Base-by-base conservation (phyloP, 1,139 yeast genomes). In the Scheffersomyces stambukii region DNA sequence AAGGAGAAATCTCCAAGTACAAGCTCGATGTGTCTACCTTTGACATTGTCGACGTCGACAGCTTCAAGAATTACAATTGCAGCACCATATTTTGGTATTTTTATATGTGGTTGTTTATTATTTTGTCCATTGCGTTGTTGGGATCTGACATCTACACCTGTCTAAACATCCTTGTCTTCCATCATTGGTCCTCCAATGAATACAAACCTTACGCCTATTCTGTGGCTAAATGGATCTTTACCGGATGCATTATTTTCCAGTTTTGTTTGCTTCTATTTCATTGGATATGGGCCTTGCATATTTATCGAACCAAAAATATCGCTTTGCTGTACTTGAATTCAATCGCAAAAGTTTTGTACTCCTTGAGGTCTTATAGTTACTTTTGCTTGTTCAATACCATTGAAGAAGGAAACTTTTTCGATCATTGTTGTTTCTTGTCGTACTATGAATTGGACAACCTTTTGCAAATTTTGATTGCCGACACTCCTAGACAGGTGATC, bases 401-500 rank as follows among this genome's bases (percentile, higher is more conserved):
- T 30, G 77, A 85, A 28, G 72, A 70, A 26, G 83, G 85, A 19
- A 74, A 71, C 19, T 69, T 70, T 28, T 74, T 74, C 42, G 94
- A 84, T 46, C 77, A 79, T 67, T 55, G 80, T 28, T 75, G 86
- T 13, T 75, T 85, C 41, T 74, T 75, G 43, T 70, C 80, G 4
- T 84, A 77, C 52, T 75, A 75, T 45, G 81, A 84, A 34, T 56
- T 84, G 32, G 77, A 78, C 40, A 70, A 73, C 27, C 84, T 91
- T 49, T 50, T 78, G 10, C 75, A 75, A 35, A 64, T 83, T 19
- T 43, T 82, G 12, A 60, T 83, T 25, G 89, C 95, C 1, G 95
- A 86, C 44, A 71, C 89, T 5, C 96, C 96, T n/a, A 72, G 96
- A 53, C 96, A 86, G 56, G 81, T 81, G 3, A 73, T 86, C 42